Percentiles rank a stretch among this genome's conserved stretches.
phyloP scores from a whole-genome alignment of 2,329 filamentous ascomycete genomes.

The Amauroascus verrucosus region DNA sequence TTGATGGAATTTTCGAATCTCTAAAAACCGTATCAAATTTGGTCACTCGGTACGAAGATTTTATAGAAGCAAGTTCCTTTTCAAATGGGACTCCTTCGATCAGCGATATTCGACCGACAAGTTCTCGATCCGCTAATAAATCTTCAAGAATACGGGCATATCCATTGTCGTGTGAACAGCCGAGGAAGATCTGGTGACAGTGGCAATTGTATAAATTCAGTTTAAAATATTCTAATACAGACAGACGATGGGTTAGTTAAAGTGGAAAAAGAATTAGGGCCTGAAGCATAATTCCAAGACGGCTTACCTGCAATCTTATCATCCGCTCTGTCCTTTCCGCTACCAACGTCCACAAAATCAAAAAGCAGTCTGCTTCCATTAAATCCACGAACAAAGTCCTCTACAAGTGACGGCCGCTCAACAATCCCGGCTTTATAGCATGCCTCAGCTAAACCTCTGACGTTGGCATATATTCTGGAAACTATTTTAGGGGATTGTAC shows the following conservation, averaged over 20 bases:
- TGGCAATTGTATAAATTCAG: conserved; percentile 48
- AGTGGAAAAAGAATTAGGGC: not conserved
- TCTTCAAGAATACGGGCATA: conserved; percentile 46
- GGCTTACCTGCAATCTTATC: conserved; percentile 40
- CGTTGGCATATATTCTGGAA: conserved; percentile 45
- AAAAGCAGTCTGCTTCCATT: conserved; percentile 43
- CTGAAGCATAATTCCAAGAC: not conserved
- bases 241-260: not conserved
- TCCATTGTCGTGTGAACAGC: conserved; percentile 48
- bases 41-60: conserved; percentile 38
- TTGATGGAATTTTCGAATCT: conserved; percentile 37
- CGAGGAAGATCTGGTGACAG: conserved; percentile 51
- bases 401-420: conserved; percentile 33
- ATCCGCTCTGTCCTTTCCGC: conserved; percentile 36
- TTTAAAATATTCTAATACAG: conserved; percentile 43
- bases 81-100: conserved; percentile 49
- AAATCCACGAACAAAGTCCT: conserved; percentile 48
- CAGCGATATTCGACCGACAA: conserved; percentile 43
- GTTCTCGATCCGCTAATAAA: conserved; percentile 36
- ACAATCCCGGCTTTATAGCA: conserved; percentile 40
- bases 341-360: conserved; percentile 42
- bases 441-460: conserved; percentile 41
- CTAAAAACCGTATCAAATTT: conserved; percentile 47
- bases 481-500: conserved; percentile 41
- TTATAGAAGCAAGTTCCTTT: conserved; percentile 42